Conservation (phyloP, 2,329 filamentous ascomycete species). For the Aspergillus nomiae region DNA sequence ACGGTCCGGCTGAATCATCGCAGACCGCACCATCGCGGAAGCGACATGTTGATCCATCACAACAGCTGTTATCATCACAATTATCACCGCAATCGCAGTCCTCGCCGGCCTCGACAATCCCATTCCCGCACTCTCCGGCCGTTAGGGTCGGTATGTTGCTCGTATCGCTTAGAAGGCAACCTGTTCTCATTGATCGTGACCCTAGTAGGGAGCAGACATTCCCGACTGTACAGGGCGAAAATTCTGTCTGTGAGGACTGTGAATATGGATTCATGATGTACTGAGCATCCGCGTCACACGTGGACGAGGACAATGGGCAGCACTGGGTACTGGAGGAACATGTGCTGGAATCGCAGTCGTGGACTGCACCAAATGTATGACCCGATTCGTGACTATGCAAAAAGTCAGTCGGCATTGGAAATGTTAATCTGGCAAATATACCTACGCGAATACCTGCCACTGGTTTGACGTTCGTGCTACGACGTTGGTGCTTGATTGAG, state of each 20-base stretch:
- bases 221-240: conserved; percentile 82
- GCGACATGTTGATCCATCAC: conserved; percentile 22
- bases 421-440: not conserved
- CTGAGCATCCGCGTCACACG: conserved; percentile 69
- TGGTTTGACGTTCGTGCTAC: conserved; percentile 80
- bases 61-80: conserved; percentile 20
- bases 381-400: conserved; percentile 72
- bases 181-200: conserved; percentile 68
- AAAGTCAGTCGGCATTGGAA: not conserved
- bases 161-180: conserved; percentile 66
- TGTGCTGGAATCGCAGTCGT: conserved; percentile 55
- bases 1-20: conserved; percentile 10
- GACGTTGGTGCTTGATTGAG: conserved; percentile 65
- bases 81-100: conserved; percentile 81
- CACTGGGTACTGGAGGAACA: conserved; percentile 61
- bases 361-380: conserved; percentile 88
- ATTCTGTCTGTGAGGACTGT: conserved; percentile 66
- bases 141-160: conserved; percentile 51
- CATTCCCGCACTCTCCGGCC: conserved; percentile 70
- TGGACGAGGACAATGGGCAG: conserved; percentile 68
- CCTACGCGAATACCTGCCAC: conserved; percentile 84
- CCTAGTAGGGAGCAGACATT: conserved; percentile 84
- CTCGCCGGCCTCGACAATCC: conserved; percentile 85
- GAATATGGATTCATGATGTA: conserved; percentile 65
- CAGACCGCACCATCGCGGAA: conserved; percentile 14